Conservation (phyloP, 2,329 filamentous ascomycete species). For the Fusarium domesticum region DNA sequence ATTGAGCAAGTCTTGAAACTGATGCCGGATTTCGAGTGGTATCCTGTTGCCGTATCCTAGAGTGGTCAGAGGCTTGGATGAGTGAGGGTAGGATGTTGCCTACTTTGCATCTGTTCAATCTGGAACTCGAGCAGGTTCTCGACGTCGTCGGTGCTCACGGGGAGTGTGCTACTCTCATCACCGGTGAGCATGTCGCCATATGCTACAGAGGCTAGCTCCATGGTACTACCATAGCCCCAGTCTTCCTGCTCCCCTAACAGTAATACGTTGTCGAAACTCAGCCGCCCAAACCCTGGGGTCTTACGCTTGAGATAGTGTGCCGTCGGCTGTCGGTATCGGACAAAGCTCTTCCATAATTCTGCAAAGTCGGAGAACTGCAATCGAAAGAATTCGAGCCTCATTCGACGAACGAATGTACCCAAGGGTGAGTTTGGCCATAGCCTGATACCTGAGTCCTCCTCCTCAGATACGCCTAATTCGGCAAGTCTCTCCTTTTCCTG, state of each 20-base stretch:
- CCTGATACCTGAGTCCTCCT: slow-evolving; percentile 54
- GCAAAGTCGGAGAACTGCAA: slow-evolving; percentile 77
- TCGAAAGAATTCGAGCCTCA: slow-evolving; percentile 74
- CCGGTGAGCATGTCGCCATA: slow-evolving; percentile 54
- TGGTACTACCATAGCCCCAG: slow-evolving; percentile 44
- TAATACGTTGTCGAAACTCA: slow-evolving; percentile 58
- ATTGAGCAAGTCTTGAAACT: slow-evolving; percentile 66
- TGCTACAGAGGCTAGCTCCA: slow-evolving; percentile 45
- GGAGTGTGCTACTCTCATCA: slow-evolving; percentile 38
- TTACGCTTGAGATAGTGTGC: slow-evolving; percentile 62
- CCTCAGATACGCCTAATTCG: slow-evolving; percentile 42
- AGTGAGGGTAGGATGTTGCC: slow-evolving; percentile 22
- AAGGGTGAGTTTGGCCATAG: slow-evolving; percentile 74
- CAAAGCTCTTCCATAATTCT: slow-evolving; percentile 78
- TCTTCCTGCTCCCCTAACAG: slow-evolving; percentile 48
- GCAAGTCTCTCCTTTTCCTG: slow-evolving; percentile 57
- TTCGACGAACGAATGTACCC: slow-evolving; percentile 74
- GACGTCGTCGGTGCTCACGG: slow-evolving; percentile 73
- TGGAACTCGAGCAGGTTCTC: slow-evolving; percentile 84
- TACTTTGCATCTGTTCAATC: slow-evolving; percentile 81
- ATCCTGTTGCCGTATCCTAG: slow-evolving; percentile 74
- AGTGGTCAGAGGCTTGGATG: slow-evolving; percentile 9
- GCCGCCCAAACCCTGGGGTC: slow-evolving; percentile 54
- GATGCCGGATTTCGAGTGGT: slow-evolving; percentile 67
- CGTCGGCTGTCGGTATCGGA: slow-evolving; percentile 76